Base-by-base conservation (phyloP, 2,329 filamentous ascomycete species). In the Aureobasidium sp. region DNA sequence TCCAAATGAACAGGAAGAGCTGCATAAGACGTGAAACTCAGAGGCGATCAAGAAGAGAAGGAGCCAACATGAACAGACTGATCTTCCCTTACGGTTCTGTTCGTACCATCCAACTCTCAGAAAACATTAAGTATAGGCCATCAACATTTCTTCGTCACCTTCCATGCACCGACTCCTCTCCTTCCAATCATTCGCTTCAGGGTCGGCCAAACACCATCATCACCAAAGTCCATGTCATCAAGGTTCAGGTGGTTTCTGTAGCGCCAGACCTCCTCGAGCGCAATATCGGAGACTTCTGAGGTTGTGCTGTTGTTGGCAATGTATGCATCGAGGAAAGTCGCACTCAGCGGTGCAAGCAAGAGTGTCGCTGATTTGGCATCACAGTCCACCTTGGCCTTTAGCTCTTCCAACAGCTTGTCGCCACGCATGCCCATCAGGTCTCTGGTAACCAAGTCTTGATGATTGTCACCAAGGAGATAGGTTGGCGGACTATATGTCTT, bases 401-500 rank as follows among this genome's bases (percentile, higher is more conserved):
- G 74, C 70, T 86, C 78, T 64, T 80, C 77, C 1, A 90, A 73
- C 70, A 92, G 79, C 7, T 76, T 67, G 2, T 82, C 78, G 7
- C 85, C 85, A 42, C 82, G 78, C 75, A 89, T 82, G 4, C 88
- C 87, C 85, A 91, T 91, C 22, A 91, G 78, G 69, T 92, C 89
- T 63, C 80, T 79, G 1, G 89, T 92, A 34, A 77, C 80, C n/a
- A 91, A 75, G 11, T 88, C 80, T 67, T 86, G 82, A 66, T 89
- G 91, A 73, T 88, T 89, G 60, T 87, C 87, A 66, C 91, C 87
- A 7, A 92, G 78, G 22, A 93, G 80, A 88, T 89, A 93, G 39
- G 88, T 87, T 0, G 89, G 89, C 20, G 89, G 89, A 71, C 86
- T 89, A 71, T 92, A 92, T 1, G 89, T 92, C 73, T 91, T 92